Evolutionary conservation across 805 yeast species (phyloP).

Genomic region (Metschnikowia sp.): DNA sequence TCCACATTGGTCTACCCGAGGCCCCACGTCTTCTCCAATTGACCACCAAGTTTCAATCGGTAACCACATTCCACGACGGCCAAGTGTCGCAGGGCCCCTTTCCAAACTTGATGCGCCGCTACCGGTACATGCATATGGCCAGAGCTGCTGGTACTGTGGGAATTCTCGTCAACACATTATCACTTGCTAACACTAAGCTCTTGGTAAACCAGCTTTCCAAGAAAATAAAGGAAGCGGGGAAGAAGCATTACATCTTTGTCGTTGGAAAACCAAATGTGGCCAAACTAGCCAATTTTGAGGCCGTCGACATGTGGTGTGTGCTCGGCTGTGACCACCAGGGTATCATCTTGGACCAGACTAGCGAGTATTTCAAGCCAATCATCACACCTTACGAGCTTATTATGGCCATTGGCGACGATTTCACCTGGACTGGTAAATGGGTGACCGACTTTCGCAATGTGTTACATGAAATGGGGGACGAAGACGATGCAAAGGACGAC

Average conservation of each 20-base stretch:
- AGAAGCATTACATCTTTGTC: conserved; percentile 89
- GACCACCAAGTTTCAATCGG: conserved; percentile 62
- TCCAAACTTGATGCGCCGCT: conserved; percentile 80
- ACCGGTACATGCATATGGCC: conserved; percentile 82
- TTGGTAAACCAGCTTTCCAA: conserved; percentile 58
- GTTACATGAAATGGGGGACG: conserved; percentile 38
- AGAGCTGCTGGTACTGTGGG: conserved; percentile 92
- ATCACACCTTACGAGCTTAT: conserved; percentile 90
- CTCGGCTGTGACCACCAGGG: conserved; percentile 96
- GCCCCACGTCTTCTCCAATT: conserved; percentile 75
- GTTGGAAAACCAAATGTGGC: conserved; percentile 99
- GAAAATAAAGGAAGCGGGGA: conserved; percentile 70
- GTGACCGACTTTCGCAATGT: conserved; percentile 68
- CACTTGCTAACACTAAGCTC: conserved; percentile 69
- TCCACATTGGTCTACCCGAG: conserved; percentile 72
- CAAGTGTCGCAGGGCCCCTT: conserved; percentile 53
- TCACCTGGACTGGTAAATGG: conserved; percentile 95
- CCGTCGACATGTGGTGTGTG: conserved; percentile 91
- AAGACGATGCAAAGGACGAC: conserved; percentile 19
- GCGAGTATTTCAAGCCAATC: conserved; percentile 85
- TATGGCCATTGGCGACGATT: conserved; percentile 70
- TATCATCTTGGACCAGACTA: conserved; percentile 71
- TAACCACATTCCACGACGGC: conserved; percentile 49
- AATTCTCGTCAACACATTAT: conserved; percentile 82
- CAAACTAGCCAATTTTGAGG: conserved; percentile 91